A percentile compares a stretch with the other conserved stretches of the same genome.
Evolutionary conservation across 768 basidiomycete genomes (phyloP).

Genomic region (Pulveroboletus sp.): DNA sequence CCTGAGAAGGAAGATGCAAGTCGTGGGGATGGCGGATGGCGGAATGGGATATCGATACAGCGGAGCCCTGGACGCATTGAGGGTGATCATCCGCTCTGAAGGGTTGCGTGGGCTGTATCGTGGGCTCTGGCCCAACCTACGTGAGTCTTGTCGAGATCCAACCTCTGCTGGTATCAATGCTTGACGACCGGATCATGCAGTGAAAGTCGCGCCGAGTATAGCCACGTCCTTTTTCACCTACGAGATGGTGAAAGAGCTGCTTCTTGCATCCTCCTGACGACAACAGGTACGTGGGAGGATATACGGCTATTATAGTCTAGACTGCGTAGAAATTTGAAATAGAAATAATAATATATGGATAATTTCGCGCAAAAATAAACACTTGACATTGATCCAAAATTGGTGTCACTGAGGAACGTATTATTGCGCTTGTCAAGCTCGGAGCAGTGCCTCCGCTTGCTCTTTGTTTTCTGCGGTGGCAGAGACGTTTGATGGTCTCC

Average conservation of each 20-base stretch:
- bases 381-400: conserved; percentile 9
- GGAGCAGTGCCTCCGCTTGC: conserved; percentile 14
- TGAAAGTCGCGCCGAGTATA: conserved; percentile 89
- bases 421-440: neutral
- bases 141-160: conserved; percentile 43
- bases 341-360: conserved; percentile 3
- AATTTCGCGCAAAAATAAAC: neutral
- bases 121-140: conserved; percentile 84
- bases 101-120: conserved; percentile 77
- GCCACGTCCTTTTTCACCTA: conserved; percentile 85
- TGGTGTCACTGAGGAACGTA: conserved; percentile 2
- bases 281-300: neutral
- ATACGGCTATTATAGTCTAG: neutral
- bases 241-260: conserved; percentile 57
- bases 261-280: conserved; percentile 31
- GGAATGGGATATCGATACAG: conserved; percentile 63
- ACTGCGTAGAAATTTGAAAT: neutral
- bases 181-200: conserved; percentile 37
- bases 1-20: conserved; percentile 92
- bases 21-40: conserved; percentile 69
- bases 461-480: conserved; percentile 7
- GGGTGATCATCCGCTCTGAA: conserved; percentile 64
- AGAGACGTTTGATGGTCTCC: conserved; percentile 24
- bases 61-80: conserved; percentile 77
- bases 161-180: conserved; percentile 3